These are phyloP conservation scores for Saccharomycopsis sp. DNA, from an alignment of 805 yeast species.

Conservation along the genomic window DNA sequence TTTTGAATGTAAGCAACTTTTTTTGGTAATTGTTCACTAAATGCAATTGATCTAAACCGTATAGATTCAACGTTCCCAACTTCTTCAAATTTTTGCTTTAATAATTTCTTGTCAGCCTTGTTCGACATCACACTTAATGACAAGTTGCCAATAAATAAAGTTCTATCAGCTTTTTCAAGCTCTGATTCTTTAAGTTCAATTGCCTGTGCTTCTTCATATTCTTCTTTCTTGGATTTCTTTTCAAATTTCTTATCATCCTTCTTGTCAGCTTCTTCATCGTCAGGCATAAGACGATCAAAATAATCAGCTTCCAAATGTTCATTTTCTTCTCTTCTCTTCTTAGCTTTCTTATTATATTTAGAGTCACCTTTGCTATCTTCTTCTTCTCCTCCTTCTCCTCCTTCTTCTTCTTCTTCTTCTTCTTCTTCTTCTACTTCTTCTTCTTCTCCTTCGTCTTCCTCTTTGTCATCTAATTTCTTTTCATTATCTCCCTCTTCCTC, in stretches of 20 bases:
- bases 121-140: slow-evolving; percentile 56
- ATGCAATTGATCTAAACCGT: slow-evolving; percentile 88
- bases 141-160: slow-evolving; percentile 85
- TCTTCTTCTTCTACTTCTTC: slow-evolving; percentile 5
- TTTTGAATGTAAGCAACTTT: slow-evolving; percentile 80
- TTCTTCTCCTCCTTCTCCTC: neutral
- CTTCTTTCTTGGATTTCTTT: slow-evolving; percentile 7
- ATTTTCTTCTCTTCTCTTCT: slow-evolving; percentile 18
- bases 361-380: slow-evolving; percentile 2
- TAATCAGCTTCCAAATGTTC: slow-evolving; percentile 22
- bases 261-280: slow-evolving; percentile 14
- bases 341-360: slow-evolving; percentile 14
- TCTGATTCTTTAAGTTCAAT: slow-evolving; percentile 32
- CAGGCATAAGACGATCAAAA: slow-evolving; percentile 6
- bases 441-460: slow-evolving; percentile 4
- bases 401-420: slow-evolving; percentile 11
- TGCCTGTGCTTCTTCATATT: slow-evolving; percentile 5
- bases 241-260: neutral
- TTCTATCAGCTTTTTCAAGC: slow-evolving; percentile 73
- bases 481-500: slow-evolving; percentile 9
- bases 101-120: slow-evolving; percentile 51
- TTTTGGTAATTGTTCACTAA: slow-evolving; percentile 81
- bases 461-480: slow-evolving; percentile 1
- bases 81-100: slow-evolving; percentile 54
- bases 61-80: slow-evolving; percentile 52